These are phyloP conservation scores for Globisporangium alternatum DNA, from an alignment of 352 stramenopile species.

Conservation along the genomic window DNA sequence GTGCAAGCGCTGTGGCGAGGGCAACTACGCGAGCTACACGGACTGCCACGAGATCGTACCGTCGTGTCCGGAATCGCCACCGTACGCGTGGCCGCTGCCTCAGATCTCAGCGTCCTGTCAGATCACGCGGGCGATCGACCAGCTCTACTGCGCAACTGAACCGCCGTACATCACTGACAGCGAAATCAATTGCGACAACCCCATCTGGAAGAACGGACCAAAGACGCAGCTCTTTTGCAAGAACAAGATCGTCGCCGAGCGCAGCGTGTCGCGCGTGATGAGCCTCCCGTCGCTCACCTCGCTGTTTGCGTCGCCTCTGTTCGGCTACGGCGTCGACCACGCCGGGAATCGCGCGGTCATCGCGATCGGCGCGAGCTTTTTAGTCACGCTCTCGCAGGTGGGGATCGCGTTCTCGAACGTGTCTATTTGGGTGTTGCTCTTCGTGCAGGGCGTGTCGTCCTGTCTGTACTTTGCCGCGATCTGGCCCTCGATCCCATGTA, in stretches of 20 bases:
- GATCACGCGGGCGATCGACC: constrained; percentile 30
- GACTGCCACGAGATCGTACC: constrained; percentile 44
- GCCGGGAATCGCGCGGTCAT: constrained; percentile 57
- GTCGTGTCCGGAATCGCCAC: constrained; percentile 29
- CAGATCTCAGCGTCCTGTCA: constrained; percentile 32
- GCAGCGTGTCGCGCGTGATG: constrained; percentile 55
- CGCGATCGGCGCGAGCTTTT: constrained; percentile 38
- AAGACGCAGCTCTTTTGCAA: constrained; percentile 32
- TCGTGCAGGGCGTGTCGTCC: constrained; percentile 77
- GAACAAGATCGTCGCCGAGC: constrained; percentile 40
- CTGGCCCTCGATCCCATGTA: constrained; percentile 80
- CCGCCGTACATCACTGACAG: constrained; percentile 41
- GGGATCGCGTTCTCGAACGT: constrained; percentile 42
- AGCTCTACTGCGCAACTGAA: constrained; percentile 27
- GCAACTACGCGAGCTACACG: constrained; percentile 34
- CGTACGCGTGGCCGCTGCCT: constrained; percentile 43
- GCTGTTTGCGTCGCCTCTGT: constrained; percentile 58
- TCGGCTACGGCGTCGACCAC: constrained; percentile 75
- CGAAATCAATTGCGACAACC: constrained; percentile 46
- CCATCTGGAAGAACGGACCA: constrained; percentile 35
- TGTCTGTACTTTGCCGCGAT: constrained; percentile 77
- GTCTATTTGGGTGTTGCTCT: constrained; percentile 56
- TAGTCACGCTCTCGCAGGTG: constrained; percentile 64
- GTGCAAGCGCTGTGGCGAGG: constrained; percentile 36
- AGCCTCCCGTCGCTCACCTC: constrained; percentile 79